phyloP scores from a whole-genome alignment of 2,329 filamentous ascomycete species.

The Sporothrix inflata region DNA sequence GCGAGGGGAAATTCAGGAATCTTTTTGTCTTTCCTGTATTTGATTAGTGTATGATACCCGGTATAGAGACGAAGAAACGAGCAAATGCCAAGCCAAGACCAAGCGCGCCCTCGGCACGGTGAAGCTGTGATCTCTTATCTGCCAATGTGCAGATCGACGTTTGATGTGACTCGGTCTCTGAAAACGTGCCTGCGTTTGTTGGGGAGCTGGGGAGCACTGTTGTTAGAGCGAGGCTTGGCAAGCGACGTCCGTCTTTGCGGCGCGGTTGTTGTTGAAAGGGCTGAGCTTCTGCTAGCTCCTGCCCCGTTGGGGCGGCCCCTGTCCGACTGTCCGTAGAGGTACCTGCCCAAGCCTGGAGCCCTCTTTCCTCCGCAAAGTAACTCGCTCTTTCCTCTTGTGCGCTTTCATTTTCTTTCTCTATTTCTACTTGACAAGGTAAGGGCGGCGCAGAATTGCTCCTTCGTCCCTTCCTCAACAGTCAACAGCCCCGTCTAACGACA shows the following conservation, averaged over 20 bases:
- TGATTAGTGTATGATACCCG: constrained; percentile 8
- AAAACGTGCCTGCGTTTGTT: neutral
- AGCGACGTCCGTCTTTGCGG: neutral
- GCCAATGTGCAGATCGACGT: neutral
- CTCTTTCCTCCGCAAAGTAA: neutral
- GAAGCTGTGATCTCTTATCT: neutral
- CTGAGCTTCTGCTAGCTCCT: constrained; percentile 1
- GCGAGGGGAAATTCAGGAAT: neutral
- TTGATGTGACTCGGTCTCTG: neutral
- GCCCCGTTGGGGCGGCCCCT: neutral
- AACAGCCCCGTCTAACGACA: neutral
- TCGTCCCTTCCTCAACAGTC: neutral
- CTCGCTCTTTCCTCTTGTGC: neutral
- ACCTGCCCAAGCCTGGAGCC: neutral
- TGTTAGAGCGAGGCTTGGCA: constrained; percentile 10
- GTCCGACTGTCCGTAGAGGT: neutral
- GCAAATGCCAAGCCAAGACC: neutral
- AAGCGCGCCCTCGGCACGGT: neutral
- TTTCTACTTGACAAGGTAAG: neutral
- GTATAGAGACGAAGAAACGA: neutral
- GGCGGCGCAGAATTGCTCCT: neutral
- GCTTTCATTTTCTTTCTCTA: neutral
- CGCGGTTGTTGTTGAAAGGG: neutral
- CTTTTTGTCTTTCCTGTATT: neutral
- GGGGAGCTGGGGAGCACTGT: neutral